Evolutionary conservation across 2,329 filamentous ascomycete species (phyloP).

Genomic region (Talaromyces marneffei): DNA sequence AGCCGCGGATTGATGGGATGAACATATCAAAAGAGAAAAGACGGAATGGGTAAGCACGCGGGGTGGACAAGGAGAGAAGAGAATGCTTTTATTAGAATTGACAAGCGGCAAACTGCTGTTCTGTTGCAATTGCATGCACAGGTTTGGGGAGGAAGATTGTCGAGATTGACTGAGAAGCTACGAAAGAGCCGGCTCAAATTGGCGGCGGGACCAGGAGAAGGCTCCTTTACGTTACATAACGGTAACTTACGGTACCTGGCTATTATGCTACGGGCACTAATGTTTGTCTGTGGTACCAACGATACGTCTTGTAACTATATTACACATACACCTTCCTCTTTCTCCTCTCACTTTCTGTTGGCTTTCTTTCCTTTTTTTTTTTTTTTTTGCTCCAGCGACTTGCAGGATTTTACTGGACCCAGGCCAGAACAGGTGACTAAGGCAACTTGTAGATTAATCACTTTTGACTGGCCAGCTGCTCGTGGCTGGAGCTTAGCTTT

Average conservation of each 20-base stretch:
- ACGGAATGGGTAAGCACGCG: neutral
- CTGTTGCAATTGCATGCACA: neutral
- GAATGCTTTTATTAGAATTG: neutral
- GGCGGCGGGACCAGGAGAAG: neutral
- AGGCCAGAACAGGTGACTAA: neutral
- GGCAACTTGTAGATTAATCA: neutral
- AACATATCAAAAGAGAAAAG: neutral
- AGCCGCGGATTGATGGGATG: constrained; percentile 5
- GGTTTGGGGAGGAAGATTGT: neutral
- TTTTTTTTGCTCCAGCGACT: neutral
- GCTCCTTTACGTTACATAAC: neutral
- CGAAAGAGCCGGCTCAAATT: neutral
- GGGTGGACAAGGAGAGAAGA: neutral
- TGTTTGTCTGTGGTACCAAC: neutral
- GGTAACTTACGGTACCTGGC: neutral
- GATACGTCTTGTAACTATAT: neutral
- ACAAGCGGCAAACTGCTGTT: neutral
- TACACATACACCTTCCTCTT: neutral
- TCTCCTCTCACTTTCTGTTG: neutral
- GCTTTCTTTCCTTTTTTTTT: neutral
- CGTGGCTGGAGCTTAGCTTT: neutral
- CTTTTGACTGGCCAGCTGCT: neutral
- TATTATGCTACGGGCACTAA: neutral
- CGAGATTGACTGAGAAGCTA: neutral
- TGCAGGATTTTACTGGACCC: neutral